Conservation (phyloP, 148 eudicot species). For the Euryodendron excelsum region DNA sequence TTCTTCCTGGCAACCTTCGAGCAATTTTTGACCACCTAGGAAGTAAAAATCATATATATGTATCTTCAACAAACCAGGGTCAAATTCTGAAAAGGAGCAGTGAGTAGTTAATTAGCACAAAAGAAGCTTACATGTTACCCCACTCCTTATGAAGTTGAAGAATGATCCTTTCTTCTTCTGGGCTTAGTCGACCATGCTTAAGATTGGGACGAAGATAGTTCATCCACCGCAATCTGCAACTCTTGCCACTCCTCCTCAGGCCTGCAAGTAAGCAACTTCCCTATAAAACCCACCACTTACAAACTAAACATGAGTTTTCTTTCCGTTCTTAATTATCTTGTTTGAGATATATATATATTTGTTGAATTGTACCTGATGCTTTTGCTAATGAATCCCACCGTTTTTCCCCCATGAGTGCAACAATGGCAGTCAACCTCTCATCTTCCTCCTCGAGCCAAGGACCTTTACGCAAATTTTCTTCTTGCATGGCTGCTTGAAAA, state of each 20-base stretch:
- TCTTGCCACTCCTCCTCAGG: slow-evolving; percentile 65
- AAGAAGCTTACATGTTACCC: slow-evolving; percentile 61
- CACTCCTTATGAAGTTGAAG: slow-evolving; percentile 52
- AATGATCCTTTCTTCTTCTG: slow-evolving; percentile 49
- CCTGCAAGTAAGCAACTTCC: slow-evolving; percentile 29
- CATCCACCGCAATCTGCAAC: slow-evolving; percentile 70
- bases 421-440: too few species aligned
- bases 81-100: too few species aligned
- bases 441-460: too few species aligned
- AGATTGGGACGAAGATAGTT: slow-evolving; percentile 65
- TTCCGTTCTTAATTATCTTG: neutral
- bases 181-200: slow-evolving; percentile 53
- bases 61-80: too few species aligned
- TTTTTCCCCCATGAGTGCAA: slow-evolving; percentile 45
- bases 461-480: too few species aligned
- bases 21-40: slow-evolving; percentile 60
- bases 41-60: too few species aligned
- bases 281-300: neutral
- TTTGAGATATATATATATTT: too few species aligned
- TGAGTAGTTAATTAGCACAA: too few species aligned
- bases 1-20: slow-evolving; percentile 53
- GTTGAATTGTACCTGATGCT: slow-evolving; percentile 50
- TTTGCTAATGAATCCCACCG: slow-evolving; percentile 71
- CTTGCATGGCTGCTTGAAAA: too few species aligned
- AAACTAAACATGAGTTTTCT: neutral